Evolutionary conservation across 2,329 filamentous ascomycete genomes (phyloP).

Genomic region (Leptographium radiaticola): DNA sequence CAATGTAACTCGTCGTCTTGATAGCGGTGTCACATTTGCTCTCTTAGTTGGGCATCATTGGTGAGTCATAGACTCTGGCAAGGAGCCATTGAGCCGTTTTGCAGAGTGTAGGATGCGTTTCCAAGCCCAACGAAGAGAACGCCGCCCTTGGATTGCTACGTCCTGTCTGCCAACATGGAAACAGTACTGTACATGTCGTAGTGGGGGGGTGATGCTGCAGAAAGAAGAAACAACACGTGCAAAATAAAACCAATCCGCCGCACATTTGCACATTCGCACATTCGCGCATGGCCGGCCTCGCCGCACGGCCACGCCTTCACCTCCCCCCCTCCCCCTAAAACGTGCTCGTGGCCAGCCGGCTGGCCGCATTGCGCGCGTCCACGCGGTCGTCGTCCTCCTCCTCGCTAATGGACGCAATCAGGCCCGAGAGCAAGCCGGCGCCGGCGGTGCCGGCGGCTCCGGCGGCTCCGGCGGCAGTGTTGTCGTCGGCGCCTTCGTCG

Average conservation of each 20-base stretch:
- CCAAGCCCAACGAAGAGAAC: no score
- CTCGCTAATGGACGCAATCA: conserved; percentile 48
- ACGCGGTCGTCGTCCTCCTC: conserved; percentile 89
- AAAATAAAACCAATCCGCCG: not conserved
- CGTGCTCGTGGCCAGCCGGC: conserved; percentile 83
- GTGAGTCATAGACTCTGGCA: no score
- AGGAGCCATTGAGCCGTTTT: no score
- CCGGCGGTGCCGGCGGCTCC: conserved; percentile 1
- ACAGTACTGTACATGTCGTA: not conserved
- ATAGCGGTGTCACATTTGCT: no score
- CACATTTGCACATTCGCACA: no score
- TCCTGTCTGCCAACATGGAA: not conserved
- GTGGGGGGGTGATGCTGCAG: not conserved
- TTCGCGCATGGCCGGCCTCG: no score
- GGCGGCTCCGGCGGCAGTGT: conserved; percentile 23
- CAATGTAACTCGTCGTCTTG: no score
- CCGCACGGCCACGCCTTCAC: not conserved
- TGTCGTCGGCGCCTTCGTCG: conserved; percentile 19
- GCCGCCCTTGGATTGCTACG: not conserved
- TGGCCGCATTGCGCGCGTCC: conserved; percentile 91
- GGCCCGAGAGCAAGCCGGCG: conserved; percentile 21
- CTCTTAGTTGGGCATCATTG: no score
- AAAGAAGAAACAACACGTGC: not conserved
- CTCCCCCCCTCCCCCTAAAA: conserved; percentile 41
- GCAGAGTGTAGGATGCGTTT: no score